phyloP scores from a whole-genome alignment of 1,284 basidiomycete genomes.

The Ustilago bromivora region DNA sequence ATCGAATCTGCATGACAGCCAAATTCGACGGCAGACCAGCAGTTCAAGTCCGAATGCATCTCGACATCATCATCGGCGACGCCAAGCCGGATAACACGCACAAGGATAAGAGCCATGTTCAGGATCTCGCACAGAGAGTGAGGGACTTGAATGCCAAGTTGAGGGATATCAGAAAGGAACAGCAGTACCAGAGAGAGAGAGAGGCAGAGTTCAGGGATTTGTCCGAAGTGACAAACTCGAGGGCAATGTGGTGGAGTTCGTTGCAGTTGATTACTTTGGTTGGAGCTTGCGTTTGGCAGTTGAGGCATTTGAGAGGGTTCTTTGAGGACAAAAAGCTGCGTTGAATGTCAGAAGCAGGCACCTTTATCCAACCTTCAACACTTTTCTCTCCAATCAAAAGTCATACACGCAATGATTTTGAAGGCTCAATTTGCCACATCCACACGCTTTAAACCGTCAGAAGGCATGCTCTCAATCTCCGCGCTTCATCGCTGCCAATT shows the following conservation, averaged over 20 bases:
- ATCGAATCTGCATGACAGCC: conserved; percentile 92
- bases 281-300: conserved; percentile 89
- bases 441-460: neutral
- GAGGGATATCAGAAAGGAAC: conserved; percentile 91
- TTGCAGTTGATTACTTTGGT: conserved; percentile 87
- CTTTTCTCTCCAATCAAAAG: neutral
- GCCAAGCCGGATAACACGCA: conserved; percentile 78
- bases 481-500: neutral
- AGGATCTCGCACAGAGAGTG: conserved; percentile 85
- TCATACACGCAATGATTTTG: no score
- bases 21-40: conserved; percentile 74
- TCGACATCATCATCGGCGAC: conserved; percentile 90
- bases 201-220: conserved; percentile 91
- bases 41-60: conserved; percentile 91
- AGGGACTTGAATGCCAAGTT: conserved; percentile 92
- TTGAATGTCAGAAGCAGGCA: conserved; percentile 21
- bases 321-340: conserved; percentile 68
- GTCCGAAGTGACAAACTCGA: conserved; percentile 86
- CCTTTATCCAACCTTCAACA: neutral
- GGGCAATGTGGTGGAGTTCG: conserved; percentile 92
- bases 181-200: conserved; percentile 93
- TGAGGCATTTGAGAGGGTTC: conserved; percentile 78
- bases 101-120: conserved; percentile 76
- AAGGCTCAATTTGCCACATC: neutral
- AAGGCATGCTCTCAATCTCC: neutral